Conservation (phyloP, 2,329 filamentous ascomycete species). For the Exophiala sideris region DNA sequence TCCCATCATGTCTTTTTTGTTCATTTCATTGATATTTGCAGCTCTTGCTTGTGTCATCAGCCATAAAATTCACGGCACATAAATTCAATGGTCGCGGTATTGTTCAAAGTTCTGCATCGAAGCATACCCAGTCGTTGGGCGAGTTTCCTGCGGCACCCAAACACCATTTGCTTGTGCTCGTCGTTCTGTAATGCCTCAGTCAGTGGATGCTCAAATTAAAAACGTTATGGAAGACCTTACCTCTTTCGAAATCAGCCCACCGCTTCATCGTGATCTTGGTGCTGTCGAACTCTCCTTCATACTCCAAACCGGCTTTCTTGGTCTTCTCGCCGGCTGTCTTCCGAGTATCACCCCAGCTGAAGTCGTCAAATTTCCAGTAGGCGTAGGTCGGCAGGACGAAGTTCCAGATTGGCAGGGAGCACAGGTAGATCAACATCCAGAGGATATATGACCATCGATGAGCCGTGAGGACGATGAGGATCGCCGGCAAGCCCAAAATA, state of each 20-base stretch:
- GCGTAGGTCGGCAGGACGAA: conserved; percentile 90
- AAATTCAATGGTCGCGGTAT: conserved; percentile 12
- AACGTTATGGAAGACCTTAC: conserved; percentile 37
- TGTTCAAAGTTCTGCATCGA: conserved; percentile 12
- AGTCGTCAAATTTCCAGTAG: conserved; percentile 99
- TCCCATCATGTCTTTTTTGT: background rate
- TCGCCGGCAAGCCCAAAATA: conserved; percentile 87
- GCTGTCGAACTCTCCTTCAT: conserved; percentile 94
- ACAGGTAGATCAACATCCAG: conserved; percentile 96
- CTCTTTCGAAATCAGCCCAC: conserved; percentile 93
- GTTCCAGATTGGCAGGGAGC: conserved; percentile 95
- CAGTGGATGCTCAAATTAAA: background rate
- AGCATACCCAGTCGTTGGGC: conserved; percentile 8
- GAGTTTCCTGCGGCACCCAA: conserved; percentile 15
- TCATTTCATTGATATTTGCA: background rate
- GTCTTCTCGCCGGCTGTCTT: conserved; percentile 89
- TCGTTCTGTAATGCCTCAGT: conserved; percentile 14
- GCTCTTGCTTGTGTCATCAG: background rate
- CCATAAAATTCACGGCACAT: background rate
- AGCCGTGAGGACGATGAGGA: conserved; percentile 89
- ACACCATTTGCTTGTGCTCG: conserved; percentile 18
- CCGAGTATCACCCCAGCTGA: conserved; percentile 96
- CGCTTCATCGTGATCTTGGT: conserved; percentile 99
- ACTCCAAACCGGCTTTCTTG: conserved; percentile 81
- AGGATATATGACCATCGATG: conserved; percentile 87